Evolutionary conservation across 1,139 yeast species (phyloP).

Genomic region (Spathaspora sp.): DNA sequence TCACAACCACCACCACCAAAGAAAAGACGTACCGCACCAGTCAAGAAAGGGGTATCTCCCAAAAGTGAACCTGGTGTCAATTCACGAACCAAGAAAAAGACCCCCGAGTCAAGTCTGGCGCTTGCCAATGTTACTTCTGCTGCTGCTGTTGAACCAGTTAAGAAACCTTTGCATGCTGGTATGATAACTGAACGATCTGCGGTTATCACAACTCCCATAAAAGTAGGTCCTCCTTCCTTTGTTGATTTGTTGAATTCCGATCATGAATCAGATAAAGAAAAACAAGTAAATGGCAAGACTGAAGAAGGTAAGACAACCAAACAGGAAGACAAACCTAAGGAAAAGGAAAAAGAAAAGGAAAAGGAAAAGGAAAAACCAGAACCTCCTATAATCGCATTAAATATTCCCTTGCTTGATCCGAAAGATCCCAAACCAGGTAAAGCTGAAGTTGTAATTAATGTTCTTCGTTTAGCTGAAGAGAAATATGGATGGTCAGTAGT

Average conservation of each 20-base stretch:
- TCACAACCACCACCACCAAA: conserved; percentile 12
- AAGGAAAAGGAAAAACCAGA: conserved; percentile 27
- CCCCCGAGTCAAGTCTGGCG: conserved; percentile 9
- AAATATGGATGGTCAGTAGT: conserved; percentile 78
- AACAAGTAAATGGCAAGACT: conserved; percentile 2
- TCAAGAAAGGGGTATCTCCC: conserved; percentile 9
- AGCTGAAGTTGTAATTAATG: conserved; percentile 75
- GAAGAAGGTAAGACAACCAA: conserved; percentile 8
- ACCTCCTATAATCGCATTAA: conserved; percentile 56
- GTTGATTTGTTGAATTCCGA: conserved; percentile 15
- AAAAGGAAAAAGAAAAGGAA: conserved; percentile 5
- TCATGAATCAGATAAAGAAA: conserved; percentile 10
- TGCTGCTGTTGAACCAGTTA: conserved; percentile 12
- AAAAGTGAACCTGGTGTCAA: conserved; percentile 6
- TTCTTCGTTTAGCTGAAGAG: conserved; percentile 76
- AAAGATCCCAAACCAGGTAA: conserved; percentile 58
- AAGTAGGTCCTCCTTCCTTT: conserved; percentile 15
- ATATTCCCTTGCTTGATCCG: conserved; percentile 55
- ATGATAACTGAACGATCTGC: conserved; percentile 20
- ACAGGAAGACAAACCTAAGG: conserved; percentile 9
- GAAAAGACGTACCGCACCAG: conserved; percentile 12
- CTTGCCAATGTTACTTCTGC: neutral
- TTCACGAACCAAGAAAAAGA: conserved; percentile 9
- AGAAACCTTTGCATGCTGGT: conserved; percentile 16
- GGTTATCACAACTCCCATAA: conserved; percentile 9